Base-by-base conservation (phyloP, 768 basidiomycete species). In the Mycena alexandri region DNA sequence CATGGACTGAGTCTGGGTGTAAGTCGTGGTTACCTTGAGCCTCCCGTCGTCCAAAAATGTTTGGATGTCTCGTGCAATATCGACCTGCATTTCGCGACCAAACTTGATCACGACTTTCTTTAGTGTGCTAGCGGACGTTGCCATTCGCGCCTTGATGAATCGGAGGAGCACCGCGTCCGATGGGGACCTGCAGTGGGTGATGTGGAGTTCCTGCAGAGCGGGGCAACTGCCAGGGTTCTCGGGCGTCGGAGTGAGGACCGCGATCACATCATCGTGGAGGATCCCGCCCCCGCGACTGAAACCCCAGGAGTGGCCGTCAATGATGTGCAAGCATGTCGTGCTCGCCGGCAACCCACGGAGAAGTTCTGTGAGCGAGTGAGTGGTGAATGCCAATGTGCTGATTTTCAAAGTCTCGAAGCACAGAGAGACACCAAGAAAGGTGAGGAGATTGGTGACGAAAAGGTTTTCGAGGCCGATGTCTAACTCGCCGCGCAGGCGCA, bases 341-440 rank as follows among this genome's bases (percentile, higher is more conserved):
- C 46, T 50, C 5, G 59, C 12, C 17, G 59, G 59, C 22, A 60
- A 19, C 47, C 16, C 22, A 19, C 46, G n/a, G 9, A 60, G 36
- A 3, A 36, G 21, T 11, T 50, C 47, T 0, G 48, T 22, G 2
- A 50, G 29, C 5, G 47, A 34, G 16, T 10, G 21, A 8, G 24
- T 24, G 8, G 1, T 34, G 34, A 41, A 50, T 24, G 11, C 0
- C 2, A 14, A 19, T 3, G 10, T 47, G 47, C 24, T 46, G 34
- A 60, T 50, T 2, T 3, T 2, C 2, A 60, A 7, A 24, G 8
- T 38, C 47, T 60, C 58, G 19, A 50, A 22, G 16, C 47, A 10
- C 16, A 11, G 1, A 5, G 33, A 22, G 10, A 3, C 19, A 2
- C n/a, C 46, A 4, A 61, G 24, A 36, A 61, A 48, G 11, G 38